Conservation (phyloP, 768 basidiomycete species). For the Pleurotus citrinopileatus region DNA sequence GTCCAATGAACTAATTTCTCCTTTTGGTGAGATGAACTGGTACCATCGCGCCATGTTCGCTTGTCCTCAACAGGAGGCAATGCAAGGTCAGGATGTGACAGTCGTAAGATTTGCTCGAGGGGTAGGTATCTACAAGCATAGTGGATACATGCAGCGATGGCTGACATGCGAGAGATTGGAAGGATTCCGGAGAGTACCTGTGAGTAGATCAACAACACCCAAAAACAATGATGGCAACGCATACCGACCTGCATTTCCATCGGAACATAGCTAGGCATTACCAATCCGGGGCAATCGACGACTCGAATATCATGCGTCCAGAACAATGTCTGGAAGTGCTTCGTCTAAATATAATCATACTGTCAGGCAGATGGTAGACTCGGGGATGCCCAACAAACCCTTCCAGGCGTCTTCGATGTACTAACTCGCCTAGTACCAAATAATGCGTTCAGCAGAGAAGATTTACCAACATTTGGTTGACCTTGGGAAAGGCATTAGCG, state of each 20-base stretch:
- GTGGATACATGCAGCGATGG: slow-evolving; percentile 81
- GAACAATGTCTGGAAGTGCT: slow-evolving; percentile 93
- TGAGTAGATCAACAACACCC: slow-evolving; percentile 3
- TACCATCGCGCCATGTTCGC: slow-evolving; percentile 73
- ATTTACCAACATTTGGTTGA: slow-evolving; percentile 96
- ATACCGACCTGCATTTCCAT: slow-evolving; percentile 75
- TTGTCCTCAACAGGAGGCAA: slow-evolving; percentile 51
- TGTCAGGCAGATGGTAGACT: neutral
- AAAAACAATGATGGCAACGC: slow-evolving; percentile 8
- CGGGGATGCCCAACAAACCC: slow-evolving; percentile 39
- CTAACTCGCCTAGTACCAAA: slow-evolving; percentile 77
- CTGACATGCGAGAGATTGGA: slow-evolving; percentile 80
- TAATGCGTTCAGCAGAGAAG: slow-evolving; percentile 86
- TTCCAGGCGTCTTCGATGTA: slow-evolving; percentile 85
- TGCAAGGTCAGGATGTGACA: slow-evolving; percentile 48
- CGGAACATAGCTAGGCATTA: slow-evolving; percentile 80
- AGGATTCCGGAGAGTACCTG: slow-evolving; percentile 71
- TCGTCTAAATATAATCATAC: slow-evolving; percentile 52
- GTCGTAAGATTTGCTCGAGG: slow-evolving; percentile 65
- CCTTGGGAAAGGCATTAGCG: slow-evolving; percentile 38
- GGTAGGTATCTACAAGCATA: slow-evolving; percentile 68
- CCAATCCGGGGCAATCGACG: slow-evolving; percentile 94
- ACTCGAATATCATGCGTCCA: slow-evolving; percentile 85
- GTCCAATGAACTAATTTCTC: slow-evolving; percentile 57
- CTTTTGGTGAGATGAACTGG: slow-evolving; percentile 20